Evolutionary conservation across 805 yeast species (phyloP), one percentile per base, ranked within the genome.

Genomic region (Saccharomyces paradoxus): DNA sequence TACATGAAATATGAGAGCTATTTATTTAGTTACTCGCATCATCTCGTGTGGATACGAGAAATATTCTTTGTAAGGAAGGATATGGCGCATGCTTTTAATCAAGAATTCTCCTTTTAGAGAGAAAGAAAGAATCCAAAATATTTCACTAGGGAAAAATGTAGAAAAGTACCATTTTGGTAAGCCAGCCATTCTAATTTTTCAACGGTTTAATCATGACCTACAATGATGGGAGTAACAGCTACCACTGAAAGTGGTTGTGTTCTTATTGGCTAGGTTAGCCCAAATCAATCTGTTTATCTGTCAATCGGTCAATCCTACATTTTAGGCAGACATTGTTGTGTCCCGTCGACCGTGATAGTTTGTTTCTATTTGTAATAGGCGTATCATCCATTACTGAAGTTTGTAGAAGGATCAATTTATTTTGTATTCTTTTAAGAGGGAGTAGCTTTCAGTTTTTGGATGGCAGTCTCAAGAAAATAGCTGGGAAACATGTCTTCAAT

Each of bases 371-470:
- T n/a, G 2, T 7, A 37, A 17, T 8, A 37, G 17, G 5, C 44
- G 24, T 17, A 37, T 37, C 44, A 21, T 37, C 9, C 44, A 17
- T 17, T 8, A 37, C 44, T 37, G 22, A 17, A 17, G 44, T 37
- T 37, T 37, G 31, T 12, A 17, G 56, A 57, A 58, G 64, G 71
- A 68, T 60, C 71, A 66, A 68, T 68, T 68, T 55, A 54, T 10
- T 67, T 68, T 67, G 69, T 57, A 46, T 51, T 66, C 69, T 62
- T 63, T 57, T 50, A 28, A 26, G 56, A 53, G 57, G 58, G 61
- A 55, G 22, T 14, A 29, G 29, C 37, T 31, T 49, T 17, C 24
- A 49, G 41, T 49, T 10, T 10, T 32, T 6, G 46, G 13, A 32
- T 49, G 21, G 14, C 28, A 22, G 32, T 6, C n/a, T 30, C 17